phyloP scores from a whole-genome alignment of 208 protist genomes.

The Trichomonas vaginalis region DNA sequence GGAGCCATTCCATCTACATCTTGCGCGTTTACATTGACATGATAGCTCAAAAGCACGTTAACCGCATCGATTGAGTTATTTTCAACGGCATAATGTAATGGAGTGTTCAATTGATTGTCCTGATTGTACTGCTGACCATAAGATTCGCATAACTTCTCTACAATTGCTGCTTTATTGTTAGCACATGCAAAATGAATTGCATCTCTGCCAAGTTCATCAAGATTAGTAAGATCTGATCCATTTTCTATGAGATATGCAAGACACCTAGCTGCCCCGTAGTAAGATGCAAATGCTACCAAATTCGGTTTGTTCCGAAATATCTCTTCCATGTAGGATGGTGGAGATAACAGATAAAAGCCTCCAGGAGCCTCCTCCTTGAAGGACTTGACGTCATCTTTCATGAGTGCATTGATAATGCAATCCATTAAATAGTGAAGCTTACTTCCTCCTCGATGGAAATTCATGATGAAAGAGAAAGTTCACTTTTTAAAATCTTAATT shows the following conservation, averaged over 20 bases:
- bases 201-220: not conserved
- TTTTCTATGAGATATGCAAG: not conserved
- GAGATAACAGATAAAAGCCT: no score
- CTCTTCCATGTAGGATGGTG: not conserved
- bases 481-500: no score
- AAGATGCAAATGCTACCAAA: not conserved
- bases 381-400: not conserved
- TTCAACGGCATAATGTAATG: not conserved
- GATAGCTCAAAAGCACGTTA: not conserved
- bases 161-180: not conserved
- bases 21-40: not conserved
- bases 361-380: not conserved
- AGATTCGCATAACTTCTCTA: not conserved
- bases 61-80: not conserved
- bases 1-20: not conserved
- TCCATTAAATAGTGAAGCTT: not conserved
- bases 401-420: not conserved
- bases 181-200: not conserved
- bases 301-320: not conserved
- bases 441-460: no score
- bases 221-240: not conserved
- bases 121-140: not conserved
- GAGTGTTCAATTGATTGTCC: not conserved
- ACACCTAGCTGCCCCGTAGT: not conserved
- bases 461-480: no score